A percentile compares a stretch with the other conserved stretches of the same genome.
phyloP scores from a whole-genome alignment of 2,329 filamentous ascomycete genomes.

The Paracoccidioides lutzii region DNA sequence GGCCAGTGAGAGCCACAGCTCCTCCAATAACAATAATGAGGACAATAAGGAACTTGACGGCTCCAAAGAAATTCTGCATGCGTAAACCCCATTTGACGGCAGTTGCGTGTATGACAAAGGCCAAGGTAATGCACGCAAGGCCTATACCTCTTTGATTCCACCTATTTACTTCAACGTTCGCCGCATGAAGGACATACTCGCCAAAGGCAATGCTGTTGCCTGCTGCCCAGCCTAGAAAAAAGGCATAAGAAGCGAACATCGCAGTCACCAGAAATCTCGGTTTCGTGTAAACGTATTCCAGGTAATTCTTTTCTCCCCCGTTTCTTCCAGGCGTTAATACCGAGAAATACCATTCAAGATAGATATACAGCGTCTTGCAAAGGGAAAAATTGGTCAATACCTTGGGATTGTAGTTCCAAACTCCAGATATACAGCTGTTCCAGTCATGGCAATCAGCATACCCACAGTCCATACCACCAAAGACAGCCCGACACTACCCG shows the following conservation, averaged over 20 bases:
- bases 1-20: slow-evolving; percentile 28
- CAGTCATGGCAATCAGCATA: slow-evolving; percentile 35
- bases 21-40: slow-evolving; percentile 34
- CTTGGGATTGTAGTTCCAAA: slow-evolving; percentile 38
- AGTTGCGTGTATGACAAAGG: slow-evolving; percentile 37
- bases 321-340: slow-evolving; percentile 19
- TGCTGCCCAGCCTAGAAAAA: slow-evolving; percentile 40
- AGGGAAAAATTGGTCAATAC: slow-evolving; percentile 14
- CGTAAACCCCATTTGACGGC: slow-evolving; percentile 37
- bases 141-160: slow-evolving; percentile 41
- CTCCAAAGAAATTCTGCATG: slow-evolving; percentile 38
- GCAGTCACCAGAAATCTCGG: slow-evolving; percentile 42
- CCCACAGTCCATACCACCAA: slow-evolving; percentile 40
- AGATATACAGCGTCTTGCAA: not conserved
- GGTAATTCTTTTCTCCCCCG: slow-evolving; percentile 43
- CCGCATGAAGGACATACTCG: slow-evolving; percentile 39
- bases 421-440: slow-evolving; percentile 35
- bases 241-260: slow-evolving; percentile 40
- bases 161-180: slow-evolving; percentile 28
- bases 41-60: slow-evolving; percentile 39
- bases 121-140: slow-evolving; percentile 34
- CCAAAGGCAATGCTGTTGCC: slow-evolving; percentile 42
- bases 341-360: not conserved
- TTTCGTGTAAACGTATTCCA: slow-evolving; percentile 40
- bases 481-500: slow-evolving; percentile 35